Evolutionary conservation across 208 protist species (phyloP), one percentile per base, ranked within the genome.

Genomic region (Leishmania tropica): DNA sequence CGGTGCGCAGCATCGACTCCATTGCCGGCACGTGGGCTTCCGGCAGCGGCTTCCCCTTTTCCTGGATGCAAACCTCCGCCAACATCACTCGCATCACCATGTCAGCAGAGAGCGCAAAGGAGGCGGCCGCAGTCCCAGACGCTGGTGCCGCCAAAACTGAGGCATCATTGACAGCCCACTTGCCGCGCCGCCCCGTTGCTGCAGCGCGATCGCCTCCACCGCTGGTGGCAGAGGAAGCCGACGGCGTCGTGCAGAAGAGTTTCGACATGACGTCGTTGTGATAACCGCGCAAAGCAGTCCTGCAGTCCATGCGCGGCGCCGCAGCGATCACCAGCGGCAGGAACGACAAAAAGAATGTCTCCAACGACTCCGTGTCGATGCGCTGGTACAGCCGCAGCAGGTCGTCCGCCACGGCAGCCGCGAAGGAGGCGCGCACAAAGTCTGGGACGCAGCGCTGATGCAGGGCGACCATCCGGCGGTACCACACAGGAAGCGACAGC

Each of bases 321-420:
- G 15, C 31, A 17, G 31, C 45, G n/a, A 47, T 47, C n/a, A 81
- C 19, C 19, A 64, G 21, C 19, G 79, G 75, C 58, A 83, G 47
- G 10, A 83, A 45, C 2, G 15, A 45, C n/a, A 74, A 28, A 64
- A 74, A 84, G 51, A 87, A 86, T 40, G 81, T 28, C 35, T 47
- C 65, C 0, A 81, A 70, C 1, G 78, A 83, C 51, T 88, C 75
- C 17, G 80, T 72, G 47, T 92, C 91, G 76, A 85, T 79, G 64
- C 81, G 77, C 53, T 85, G 84, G 80, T 90, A 94, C 37, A 86
- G 74, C 28, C 80, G 79, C 78, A 83, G 87, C 28, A 94, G 53
- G 40, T 92, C 91, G 37, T 42, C 77, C 19, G 75, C 77, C 31
- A 91, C 67, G 31, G 81, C 85, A 60, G 79, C 64, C 0, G 48